Conservation (phyloP, 192 early-diverging fungal species). For the Diversispora eburnea region DNA sequence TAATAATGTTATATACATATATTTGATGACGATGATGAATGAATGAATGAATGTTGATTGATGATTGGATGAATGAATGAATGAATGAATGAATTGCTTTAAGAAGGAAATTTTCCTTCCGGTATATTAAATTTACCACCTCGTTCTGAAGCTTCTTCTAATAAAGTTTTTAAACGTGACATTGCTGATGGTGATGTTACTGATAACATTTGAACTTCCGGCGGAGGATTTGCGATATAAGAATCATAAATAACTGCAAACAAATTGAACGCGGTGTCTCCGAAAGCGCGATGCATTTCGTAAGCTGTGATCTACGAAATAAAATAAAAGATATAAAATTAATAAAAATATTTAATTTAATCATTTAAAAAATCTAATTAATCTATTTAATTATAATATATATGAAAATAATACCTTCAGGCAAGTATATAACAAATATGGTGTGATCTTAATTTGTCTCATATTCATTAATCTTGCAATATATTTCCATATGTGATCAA, state of each 20-base stretch:
- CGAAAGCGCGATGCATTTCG: background rate
- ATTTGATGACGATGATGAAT: too few species aligned
- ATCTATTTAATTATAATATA: too few species aligned
- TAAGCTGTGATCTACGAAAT: background rate
- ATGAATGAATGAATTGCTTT: background rate
- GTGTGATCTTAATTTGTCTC: slow-evolving; percentile 61
- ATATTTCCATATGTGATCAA: slow-evolving; percentile 71
- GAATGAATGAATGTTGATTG: too few species aligned
- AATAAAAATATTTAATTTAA: background rate
- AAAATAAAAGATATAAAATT: background rate
- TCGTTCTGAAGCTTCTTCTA: background rate
- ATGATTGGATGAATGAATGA: too few species aligned
- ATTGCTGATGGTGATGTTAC: slow-evolving; percentile 7
- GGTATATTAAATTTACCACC: background rate
- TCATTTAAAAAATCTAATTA: background rate
- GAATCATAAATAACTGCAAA: background rate
- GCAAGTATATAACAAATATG: slow-evolving; percentile 30
- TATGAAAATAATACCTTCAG: slow-evolving; percentile 5
- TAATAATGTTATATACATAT: too few species aligned
- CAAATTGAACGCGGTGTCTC: background rate
- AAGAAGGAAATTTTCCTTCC: slow-evolving; percentile 1
- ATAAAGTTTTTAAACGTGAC: slow-evolving; percentile 17
- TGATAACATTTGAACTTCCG: background rate
- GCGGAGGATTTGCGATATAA: background rate
- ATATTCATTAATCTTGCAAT: slow-evolving; percentile 65